Conservation (phyloP, 2,329 filamentous ascomycete genomes). For the Sclerotinia borealis region DNA sequence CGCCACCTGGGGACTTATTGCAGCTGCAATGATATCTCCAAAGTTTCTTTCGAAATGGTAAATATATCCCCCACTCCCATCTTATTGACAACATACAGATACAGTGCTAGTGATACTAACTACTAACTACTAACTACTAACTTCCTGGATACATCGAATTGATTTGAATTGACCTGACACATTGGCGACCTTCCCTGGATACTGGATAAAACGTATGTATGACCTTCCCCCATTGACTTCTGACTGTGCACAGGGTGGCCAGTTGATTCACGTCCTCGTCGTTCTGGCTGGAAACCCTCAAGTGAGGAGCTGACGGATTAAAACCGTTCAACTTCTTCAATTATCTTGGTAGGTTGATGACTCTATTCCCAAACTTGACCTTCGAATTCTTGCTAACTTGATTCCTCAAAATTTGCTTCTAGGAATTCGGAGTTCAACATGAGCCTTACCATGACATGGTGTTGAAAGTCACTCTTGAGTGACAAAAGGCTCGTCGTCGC, state of each 20-base stretch:
- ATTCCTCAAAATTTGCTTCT: neutral
- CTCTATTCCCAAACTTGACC: neutral
- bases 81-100: neutral
- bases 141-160: neutral
- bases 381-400: neutral
- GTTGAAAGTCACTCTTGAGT: no score
- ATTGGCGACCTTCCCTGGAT: neutral
- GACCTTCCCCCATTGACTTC: neutral
- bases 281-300: slow-evolving; percentile 8
- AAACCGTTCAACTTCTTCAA: neutral
- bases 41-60: slow-evolving; percentile 3
- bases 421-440: neutral
- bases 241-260: neutral
- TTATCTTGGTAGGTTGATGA: neutral
- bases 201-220: neutral
- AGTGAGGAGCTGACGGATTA: slow-evolving; percentile 3
- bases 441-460: no score
- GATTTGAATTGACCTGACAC: neutral
- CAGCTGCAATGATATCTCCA: slow-evolving; percentile 1
- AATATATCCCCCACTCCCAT: neutral
- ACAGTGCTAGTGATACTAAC: neutral
- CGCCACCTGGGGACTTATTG: neutral
- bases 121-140: neutral
- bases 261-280: slow-evolving; percentile 3
- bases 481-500: no score